These are phyloP conservation scores for Sugiyamaella neomexicana DNA, from an alignment of 1,139 yeast genomes.

Conservation along the genomic window DNA sequence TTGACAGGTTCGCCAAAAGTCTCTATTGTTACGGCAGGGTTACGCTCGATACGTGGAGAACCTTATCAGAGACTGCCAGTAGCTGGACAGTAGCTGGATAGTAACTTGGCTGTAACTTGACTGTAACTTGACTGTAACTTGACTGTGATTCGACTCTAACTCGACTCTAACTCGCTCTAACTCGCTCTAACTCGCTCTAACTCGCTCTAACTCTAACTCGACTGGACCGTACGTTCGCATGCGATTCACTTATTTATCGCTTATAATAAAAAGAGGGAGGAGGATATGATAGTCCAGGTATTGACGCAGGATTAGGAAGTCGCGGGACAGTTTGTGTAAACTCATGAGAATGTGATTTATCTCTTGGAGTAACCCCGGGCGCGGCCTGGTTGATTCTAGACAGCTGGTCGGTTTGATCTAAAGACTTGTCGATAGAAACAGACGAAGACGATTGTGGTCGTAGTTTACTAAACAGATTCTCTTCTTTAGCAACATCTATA, in stretches of 20 bases:
- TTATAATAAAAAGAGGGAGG: slow-evolving; percentile 28
- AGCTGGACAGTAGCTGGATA: too few species aligned
- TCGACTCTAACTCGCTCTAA: too few species aligned
- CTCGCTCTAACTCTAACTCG: too few species aligned
- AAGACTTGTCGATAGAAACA: neutral
- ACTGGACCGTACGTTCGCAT: too few species aligned
- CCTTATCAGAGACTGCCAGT: too few species aligned
- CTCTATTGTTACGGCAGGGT: too few species aligned
- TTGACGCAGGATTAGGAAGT: slow-evolving; percentile 31
- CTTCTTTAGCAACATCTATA: slow-evolving; percentile 22
- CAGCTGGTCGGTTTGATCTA: slow-evolving; percentile 29
- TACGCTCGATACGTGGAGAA: too few species aligned
- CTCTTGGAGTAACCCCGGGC: slow-evolving; percentile 29
- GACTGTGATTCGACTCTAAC: too few species aligned
- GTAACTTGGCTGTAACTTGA: too few species aligned
- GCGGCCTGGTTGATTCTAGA: slow-evolving; percentile 23
- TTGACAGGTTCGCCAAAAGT: too few species aligned
- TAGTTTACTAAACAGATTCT: slow-evolving; percentile 4
- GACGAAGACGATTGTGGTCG: neutral
- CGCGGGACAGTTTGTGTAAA: slow-evolving; percentile 15
- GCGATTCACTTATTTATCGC: neutral
- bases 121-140: too few species aligned
- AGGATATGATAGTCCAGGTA: slow-evolving; percentile 31
- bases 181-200: too few species aligned
- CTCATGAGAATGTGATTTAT: slow-evolving; percentile 17